Base-by-base conservation (phyloP, 306 rosid genomes). In the Aeschynomene evenia region DNA sequence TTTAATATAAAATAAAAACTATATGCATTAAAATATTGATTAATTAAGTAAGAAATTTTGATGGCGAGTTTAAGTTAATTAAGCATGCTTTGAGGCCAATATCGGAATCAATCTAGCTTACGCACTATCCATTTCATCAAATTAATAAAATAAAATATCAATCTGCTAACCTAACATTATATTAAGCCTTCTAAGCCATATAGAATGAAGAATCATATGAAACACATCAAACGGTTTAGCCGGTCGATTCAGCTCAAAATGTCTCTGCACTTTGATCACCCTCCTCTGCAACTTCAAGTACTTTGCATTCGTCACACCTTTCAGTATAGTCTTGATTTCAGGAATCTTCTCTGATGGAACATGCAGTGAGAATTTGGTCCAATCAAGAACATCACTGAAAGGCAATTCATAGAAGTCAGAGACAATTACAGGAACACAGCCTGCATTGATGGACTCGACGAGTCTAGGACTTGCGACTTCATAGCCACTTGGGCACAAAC, bases 381-480 rank as follows among this genome's bases (percentile, higher is more conserved):
- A 88, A 39, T 88, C 79, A 3, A 91, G 88, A 50, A 86, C 96
- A 59, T 91, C 91, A 46, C 80, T 74, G 19, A 88, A 91, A 0
- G 96, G 96, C 15, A 86, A 31, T 1, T 76, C 53, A 39, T 85
- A 91, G 29, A 66, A 2, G 48, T 91, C 90, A 0, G 91, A 86
- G 7, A 91, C 76, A 20, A 91, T 78, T 6, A 91, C 92, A 0
- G 97, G 97, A 0, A 91, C 89, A 53, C 96, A 91, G 0, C 91
- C 96, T 3, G 80, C 23, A 7, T 65, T 68, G 24, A 86, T 87
- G 2, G 97, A 76, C 19, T 84, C 85, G 24, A 85, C 95, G 3
- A 91, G 5, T 40, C 97, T 85, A 1, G 97, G 89, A 62, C 97
- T 91, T 0, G 97, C 97, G 11, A 91, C 97, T 70, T 91, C 96